Evolutionary conservation across 768 basidiomycete genomes (phyloP), one percentile per base, ranked within the genome.

Genomic region (Gymnopilus junonius): DNA sequence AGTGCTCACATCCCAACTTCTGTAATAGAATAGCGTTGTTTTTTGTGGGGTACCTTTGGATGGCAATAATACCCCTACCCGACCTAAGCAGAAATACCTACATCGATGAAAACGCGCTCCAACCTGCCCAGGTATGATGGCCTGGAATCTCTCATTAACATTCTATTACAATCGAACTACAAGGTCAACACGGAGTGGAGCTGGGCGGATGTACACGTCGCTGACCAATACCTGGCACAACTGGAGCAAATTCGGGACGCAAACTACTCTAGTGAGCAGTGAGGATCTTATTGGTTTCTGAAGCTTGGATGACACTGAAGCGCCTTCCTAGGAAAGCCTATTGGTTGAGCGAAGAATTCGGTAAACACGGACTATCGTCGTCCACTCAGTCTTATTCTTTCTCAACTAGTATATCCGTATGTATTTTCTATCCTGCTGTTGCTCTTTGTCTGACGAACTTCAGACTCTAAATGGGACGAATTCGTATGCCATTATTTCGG

Each of bases 71-170:
- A 56, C 96, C 96, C 3, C 81, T 83, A 12, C 79, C 87, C 5
- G 77, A 77, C 1, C 80, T 96, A 4, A 88, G 87, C 17, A 83
- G 87, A 65, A 74, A 78, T 8, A 92, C 88, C 8, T 97, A 94
- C 72, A 91, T 97, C 54, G 95, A 97, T 73, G 97, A 99, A 78
- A 97, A 99, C 74, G 97, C 97, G 1, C 77, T 99, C 20, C 94
- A 96, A 70, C 96, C 97, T 10, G 90, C 86, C 5, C 95, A 97
- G 80, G 96, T 96, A 68, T 53, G 69, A 57, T 25, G 17, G 53
- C 17, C 25, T 29, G 10, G 45, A 15, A 56, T 37, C 27, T 14
- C 64, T 10, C 40, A 34, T 8, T 61, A 48, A 45, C 1, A 48
- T n/a, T 54, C 53, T 35, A 32, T 21, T 20, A 27, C 15, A 51